Evolutionary conservation across 2,329 filamentous ascomycete genomes (phyloP).

Genomic region (Nannizzia gypsea): DNA sequence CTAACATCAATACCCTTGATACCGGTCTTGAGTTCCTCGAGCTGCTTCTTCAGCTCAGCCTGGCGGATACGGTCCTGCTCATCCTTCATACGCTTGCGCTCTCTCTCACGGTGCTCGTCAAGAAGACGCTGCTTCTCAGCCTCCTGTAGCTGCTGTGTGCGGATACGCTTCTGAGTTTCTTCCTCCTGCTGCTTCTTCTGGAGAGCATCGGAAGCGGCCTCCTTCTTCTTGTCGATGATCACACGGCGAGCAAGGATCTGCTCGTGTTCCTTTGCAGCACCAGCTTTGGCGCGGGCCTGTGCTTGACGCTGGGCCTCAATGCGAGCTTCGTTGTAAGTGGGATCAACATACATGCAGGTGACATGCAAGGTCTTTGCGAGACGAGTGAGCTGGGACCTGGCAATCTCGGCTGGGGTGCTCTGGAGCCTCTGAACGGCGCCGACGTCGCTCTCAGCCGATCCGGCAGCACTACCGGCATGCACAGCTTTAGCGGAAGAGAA

Average conservation of each 20-base stretch:
- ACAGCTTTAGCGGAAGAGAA: constrained; percentile 94
- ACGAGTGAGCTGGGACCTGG: constrained; percentile 84
- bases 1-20: constrained; percentile 70
- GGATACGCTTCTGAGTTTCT: constrained; percentile 72
- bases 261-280: constrained; percentile 82
- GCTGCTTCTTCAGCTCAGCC: constrained; percentile 86
- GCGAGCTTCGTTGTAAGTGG: constrained; percentile 71
- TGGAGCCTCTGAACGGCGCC: constrained; percentile 87
- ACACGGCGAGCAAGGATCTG: constrained; percentile 77
- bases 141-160: constrained; percentile 77
- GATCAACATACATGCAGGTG: constrained; percentile 92
- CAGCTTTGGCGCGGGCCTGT: constrained; percentile 68
- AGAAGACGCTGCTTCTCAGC: constrained; percentile 78
- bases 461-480: constrained; percentile 69
- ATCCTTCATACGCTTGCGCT: constrained; percentile 71
- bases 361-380: constrained; percentile 83
- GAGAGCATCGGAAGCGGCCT: constrained; percentile 77
- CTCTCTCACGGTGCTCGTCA: constrained; percentile 86
- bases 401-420: constrained; percentile 95
- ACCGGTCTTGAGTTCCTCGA: constrained; percentile 80
- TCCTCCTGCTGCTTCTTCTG: constrained; percentile 88
- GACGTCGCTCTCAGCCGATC: constrained; percentile 75
- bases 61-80: constrained; percentile 83
- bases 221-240: constrained; percentile 92
- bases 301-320: constrained; percentile 68